Percentiles rank a stretch among this genome's conserved stretches.
Conservation (phyloP, 2,329 filamentous ascomycete genomes). For the Botryotinia calthae region DNA sequence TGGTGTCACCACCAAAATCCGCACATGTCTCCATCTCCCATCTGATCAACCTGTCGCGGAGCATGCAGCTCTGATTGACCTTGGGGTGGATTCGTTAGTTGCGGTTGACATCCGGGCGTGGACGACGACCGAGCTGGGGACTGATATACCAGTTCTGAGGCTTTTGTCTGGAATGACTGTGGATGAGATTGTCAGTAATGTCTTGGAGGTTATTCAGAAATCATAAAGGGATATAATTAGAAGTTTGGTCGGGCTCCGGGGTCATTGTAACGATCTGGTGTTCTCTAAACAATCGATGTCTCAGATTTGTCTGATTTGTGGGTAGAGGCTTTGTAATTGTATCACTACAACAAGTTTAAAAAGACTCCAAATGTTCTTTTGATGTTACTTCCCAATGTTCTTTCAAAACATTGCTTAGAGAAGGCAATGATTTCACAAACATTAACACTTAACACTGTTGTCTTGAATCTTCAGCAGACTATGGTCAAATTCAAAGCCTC, state of each 20-base stretch:
- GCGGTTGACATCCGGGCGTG: background rate
- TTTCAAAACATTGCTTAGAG: background rate
- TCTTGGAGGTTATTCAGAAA: background rate
- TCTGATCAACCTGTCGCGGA: background rate
- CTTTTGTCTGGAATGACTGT: background rate
- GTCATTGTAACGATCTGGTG: background rate
- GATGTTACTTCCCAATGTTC: background rate
- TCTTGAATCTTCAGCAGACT: background rate
- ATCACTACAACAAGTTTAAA: background rate
- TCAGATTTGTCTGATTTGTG: background rate
- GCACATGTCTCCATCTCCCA: background rate
- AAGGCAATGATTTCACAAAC: background rate
- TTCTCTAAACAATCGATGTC: background rate
- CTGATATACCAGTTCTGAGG: background rate
- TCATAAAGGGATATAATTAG: background rate
- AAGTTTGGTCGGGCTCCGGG: background rate
- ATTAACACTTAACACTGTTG: background rate
- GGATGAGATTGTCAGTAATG: background rate
- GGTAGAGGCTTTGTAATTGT: background rate
- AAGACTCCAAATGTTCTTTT: background rate
- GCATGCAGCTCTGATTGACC: background rate
- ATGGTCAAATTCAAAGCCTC: no score
- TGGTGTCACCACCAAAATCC: constrained; percentile 22
- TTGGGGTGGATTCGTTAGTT: background rate
- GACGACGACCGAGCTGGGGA: background rate